A percentile compares a stretch with the other conserved stretches of the same genome.
Evolutionary conservation across 1,284 basidiomycete species (phyloP).

Genomic region (Chondrostereum purpureum): DNA sequence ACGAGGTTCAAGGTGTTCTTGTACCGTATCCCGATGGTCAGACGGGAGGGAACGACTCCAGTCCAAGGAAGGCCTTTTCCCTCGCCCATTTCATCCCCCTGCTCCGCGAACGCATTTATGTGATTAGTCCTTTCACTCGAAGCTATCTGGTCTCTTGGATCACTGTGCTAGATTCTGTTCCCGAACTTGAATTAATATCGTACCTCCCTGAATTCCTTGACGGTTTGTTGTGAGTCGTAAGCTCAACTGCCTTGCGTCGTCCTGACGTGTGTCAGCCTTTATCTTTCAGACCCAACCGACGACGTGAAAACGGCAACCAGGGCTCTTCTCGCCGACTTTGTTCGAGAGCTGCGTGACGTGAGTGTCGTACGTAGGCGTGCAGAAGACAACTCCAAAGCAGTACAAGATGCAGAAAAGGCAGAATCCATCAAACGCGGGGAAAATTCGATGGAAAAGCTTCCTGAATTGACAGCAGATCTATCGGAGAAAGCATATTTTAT

Average conservation of each 20-base stretch:
- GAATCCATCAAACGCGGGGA: conserved; percentile 36
- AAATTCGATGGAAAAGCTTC: conserved; percentile 39
- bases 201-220: conserved; percentile 95
- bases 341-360: conserved; percentile 88
- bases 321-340: conserved; percentile 86
- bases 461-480: conserved; percentile 42
- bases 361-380: conserved; percentile 62
- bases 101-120: conserved; percentile 89
- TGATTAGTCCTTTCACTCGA: conserved; percentile 91
- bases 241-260: too few species aligned
- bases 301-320: conserved; percentile 93
- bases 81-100: conserved; percentile 93
- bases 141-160: conserved; percentile 98
- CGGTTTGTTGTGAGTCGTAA: conserved; percentile 82
- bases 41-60: conserved; percentile 36
- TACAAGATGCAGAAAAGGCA: conserved; percentile 30
- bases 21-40: conserved; percentile 56
- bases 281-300: conserved; percentile 90
- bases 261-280: too few species aligned
- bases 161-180: conserved; percentile 91
- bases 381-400: conserved; percentile 46
- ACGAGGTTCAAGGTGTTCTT: conserved; percentile 50
- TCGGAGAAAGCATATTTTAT: conserved; percentile 47
- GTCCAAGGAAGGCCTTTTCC: conserved; percentile 82
- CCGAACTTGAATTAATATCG: conserved; percentile 91